Percentiles rank a stretch among this genome's conserved stretches.
Evolutionary conservation across 1,139 yeast species (phyloP).

Genomic region (Blastobotrys apis): DNA sequence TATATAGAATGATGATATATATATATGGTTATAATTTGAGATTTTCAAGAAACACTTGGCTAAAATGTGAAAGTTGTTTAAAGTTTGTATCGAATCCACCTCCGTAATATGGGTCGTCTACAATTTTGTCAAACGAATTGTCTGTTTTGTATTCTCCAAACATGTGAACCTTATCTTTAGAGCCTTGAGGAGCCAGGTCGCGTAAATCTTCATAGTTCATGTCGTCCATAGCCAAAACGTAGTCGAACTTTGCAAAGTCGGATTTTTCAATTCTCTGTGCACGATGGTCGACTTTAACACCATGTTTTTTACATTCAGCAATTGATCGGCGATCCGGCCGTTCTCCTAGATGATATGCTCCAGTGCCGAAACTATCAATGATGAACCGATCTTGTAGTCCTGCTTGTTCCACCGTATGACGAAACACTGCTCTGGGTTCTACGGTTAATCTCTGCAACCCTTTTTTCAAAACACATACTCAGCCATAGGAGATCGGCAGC

Average conservation of each 20-base stretch:
- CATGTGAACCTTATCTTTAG: constrained; percentile 36
- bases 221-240: constrained; percentile 69
- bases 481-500: constrained; percentile 98
- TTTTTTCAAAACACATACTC: constrained; percentile 43
- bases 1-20: background rate
- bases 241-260: constrained; percentile 72
- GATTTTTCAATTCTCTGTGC: constrained; percentile 63
- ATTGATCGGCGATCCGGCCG: constrained; percentile 72
- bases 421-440: constrained; percentile 61
- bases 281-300: constrained; percentile 67
- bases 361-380: constrained; percentile 87
- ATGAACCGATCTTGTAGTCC: constrained; percentile 42
- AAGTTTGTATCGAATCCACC: constrained; percentile 86
- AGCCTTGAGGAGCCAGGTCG: constrained; percentile 38
- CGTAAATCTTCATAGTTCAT: constrained; percentile 47
- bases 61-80: constrained; percentile 65
- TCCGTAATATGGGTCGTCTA: constrained; percentile 91
- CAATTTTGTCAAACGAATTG: constrained; percentile 48
- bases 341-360: constrained; percentile 80
- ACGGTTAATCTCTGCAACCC: background rate
- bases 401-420: constrained; percentile 54
- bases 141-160: constrained; percentile 77
- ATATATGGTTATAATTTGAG: background rate
- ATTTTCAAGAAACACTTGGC: constrained; percentile 4
- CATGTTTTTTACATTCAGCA: constrained; percentile 62